Evolutionary conservation across 2,329 filamentous ascomycete genomes (phyloP).

Genomic region (Sphaerulina populicola): DNA sequence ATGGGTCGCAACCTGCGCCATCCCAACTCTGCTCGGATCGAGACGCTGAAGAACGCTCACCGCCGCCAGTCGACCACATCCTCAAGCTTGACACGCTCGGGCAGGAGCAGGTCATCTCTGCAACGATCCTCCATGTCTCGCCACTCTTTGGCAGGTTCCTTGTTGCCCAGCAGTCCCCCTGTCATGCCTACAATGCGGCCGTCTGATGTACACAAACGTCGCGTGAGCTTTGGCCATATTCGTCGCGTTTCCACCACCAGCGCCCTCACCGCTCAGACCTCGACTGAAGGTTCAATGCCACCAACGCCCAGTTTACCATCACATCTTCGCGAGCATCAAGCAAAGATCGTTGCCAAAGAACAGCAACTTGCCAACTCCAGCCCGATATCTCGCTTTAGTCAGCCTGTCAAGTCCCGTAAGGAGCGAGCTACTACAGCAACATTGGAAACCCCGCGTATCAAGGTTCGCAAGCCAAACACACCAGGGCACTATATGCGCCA

Average conservation of each 20-base stretch:
- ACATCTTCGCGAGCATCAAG: constrained; percentile 22
- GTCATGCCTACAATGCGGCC: constrained; percentile 40
- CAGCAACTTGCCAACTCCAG: constrained; percentile 25
- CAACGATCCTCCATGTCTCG: constrained; percentile 32
- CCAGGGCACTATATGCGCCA: constrained; percentile 55
- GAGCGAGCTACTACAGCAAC: constrained; percentile 23
- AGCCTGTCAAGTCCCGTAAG: constrained; percentile 31
- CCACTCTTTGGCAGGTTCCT: constrained; percentile 41
- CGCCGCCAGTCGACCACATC: constrained; percentile 20
- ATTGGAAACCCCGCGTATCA: constrained; percentile 29
- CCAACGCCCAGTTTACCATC: constrained; percentile 25
- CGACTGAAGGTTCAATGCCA: constrained; percentile 19
- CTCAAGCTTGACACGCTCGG: constrained; percentile 30
- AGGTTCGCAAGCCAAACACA: constrained; percentile 35
- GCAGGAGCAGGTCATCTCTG: constrained; percentile 29
- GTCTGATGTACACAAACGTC: constrained; percentile 49
- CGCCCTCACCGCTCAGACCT: constrained; percentile 30
- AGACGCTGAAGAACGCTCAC: constrained; percentile 30
- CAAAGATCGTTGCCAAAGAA: constrained; percentile 16
- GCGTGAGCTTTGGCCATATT: constrained; percentile 55
- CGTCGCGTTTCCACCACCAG: constrained; percentile 40
- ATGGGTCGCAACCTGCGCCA: constrained; percentile 36
- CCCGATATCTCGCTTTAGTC: constrained; percentile 27
- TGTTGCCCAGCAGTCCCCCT: constrained; percentile 43
- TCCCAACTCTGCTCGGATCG: constrained; percentile 37